Conservation (phyloP, 225 moss, liverwort and hornwort species). For the Physcomitrellopsis africana region DNA sequence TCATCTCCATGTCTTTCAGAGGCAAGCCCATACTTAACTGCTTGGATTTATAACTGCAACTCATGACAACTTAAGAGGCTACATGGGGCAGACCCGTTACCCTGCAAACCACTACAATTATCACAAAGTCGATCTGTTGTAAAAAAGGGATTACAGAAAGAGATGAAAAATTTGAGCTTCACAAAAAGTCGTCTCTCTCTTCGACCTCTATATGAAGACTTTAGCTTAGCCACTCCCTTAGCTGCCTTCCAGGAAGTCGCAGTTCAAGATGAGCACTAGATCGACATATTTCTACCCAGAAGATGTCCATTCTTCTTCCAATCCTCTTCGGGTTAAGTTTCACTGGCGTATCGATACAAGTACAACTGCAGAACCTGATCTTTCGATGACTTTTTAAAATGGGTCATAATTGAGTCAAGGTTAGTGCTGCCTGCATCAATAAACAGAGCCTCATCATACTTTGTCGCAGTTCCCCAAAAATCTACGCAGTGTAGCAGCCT, state of each 20-base stretch:
- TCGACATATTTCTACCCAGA: too few relatives aligned
- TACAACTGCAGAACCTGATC: neutral
- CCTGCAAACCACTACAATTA: neutral
- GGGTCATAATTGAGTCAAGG: neutral
- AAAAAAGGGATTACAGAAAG: neutral
- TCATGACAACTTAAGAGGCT: neutral
- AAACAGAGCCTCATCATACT: slow-evolving; percentile 5
- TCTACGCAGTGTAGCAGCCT: neutral
- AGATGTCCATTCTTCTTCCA: neutral
- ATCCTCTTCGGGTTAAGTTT: slow-evolving; percentile 11
- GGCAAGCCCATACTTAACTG: neutral
- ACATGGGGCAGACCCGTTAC: neutral
- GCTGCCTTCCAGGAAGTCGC: neutral
- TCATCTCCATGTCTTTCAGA: neutral
- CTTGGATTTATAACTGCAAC: neutral
- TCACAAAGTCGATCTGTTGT: neutral
- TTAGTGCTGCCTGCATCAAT: slow-evolving; percentile 9
- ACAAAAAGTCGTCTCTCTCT: neutral
- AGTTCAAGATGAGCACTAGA: slow-evolving; percentile 15
- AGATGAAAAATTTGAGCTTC: neutral
- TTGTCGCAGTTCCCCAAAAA: slow-evolving; percentile 22
- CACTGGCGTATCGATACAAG: neutral
- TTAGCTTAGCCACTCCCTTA: neutral
- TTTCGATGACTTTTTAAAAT: too few relatives aligned
- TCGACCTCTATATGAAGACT: neutral